Percentiles rank a stretch among this genome's conserved stretches.
Evolutionary conservation across 1,284 basidiomycete genomes (phyloP).

Genomic region (Cryptococcus sp.): DNA sequence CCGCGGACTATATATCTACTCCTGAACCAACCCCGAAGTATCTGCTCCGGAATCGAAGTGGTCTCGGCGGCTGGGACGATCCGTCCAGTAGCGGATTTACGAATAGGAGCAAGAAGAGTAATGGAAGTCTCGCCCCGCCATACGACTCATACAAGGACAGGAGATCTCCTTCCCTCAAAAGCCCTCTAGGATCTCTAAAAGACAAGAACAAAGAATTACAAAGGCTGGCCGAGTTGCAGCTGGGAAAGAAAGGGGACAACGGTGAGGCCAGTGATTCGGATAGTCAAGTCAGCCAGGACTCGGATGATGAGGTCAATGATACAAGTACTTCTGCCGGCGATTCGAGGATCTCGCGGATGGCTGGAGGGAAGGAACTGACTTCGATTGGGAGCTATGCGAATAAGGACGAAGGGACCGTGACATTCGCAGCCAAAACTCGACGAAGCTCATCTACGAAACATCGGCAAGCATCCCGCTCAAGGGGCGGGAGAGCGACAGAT

Average conservation of each 20-base stretch:
- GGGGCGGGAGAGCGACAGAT: not conserved
- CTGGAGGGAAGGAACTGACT: not conserved
- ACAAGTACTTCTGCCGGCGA: not conserved
- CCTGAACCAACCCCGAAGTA: not conserved
- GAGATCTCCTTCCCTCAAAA: not conserved
- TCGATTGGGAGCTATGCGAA: not conserved
- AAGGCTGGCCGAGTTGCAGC: not conserved
- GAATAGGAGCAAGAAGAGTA: not conserved
- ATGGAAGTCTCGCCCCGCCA: not conserved
- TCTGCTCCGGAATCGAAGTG: not conserved
- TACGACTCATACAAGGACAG: not conserved
- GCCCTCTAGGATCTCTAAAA: not conserved
- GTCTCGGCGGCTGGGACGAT: not conserved
- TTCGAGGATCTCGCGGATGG: not conserved
- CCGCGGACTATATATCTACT: constrained; percentile 12
- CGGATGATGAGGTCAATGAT: not conserved
- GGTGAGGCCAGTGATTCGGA: not conserved
- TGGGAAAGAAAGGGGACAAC: not conserved
- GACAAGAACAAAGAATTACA: not conserved
- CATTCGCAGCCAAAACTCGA: not conserved
- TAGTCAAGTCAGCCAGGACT: not conserved
- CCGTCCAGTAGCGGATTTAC: not conserved
- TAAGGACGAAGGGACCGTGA: not conserved
- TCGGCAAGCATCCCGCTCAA: not conserved
- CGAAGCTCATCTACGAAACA: not conserved